Base-by-base conservation (phyloP, 1,139 yeast species). In the Geotrichum macrosporum region DNA sequence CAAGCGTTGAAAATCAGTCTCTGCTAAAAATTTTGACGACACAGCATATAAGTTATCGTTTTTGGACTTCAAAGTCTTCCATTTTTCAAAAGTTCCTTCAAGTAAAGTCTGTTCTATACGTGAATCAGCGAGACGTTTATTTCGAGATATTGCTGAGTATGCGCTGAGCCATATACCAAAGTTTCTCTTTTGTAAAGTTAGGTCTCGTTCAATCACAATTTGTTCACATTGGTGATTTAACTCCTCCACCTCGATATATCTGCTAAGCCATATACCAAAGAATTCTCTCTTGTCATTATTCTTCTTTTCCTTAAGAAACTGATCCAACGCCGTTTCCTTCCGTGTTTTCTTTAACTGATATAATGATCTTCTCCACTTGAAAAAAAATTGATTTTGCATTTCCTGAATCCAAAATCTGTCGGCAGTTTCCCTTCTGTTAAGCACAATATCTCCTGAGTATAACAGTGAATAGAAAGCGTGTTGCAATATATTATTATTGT, bases 391-490 rank as follows among this genome's bases (percentile, higher is more conserved):
- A 9, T 1, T 35, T 35, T 46, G 8, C 10, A 19, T 8, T 22
- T n/a, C 12, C 13, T 24, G 12, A 5, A 12, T 6, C 27, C 22
- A 46, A 6, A 30, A 10, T 10, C 26, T 18, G 22, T 31, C 42
- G 6, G 49, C 45, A 12, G 22, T 31, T 13, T 41, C 35, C 21
- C 32, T 38, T 10, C 21, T 19, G 6, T 41, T 34, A 12, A 15
- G 10, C 2, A 40, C n/a, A 8, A 15, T 30, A 4, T 46, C 42
- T 2, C 31, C 38, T 4, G 37, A 24, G 26, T 31, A 35, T n/a
- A 40, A 10, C 2, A 46, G 10, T 2, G 42, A 24, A n/a, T 46
- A 20, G 15, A 46, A 30, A 6, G 44, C 49, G 5, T 46, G 45
- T 21, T 26, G 38, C n/a, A 26, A 10, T 24, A 46, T 40, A 31